Base-by-base conservation (phyloP, 106 monocot genomes). In the Allium cepa region DNA sequence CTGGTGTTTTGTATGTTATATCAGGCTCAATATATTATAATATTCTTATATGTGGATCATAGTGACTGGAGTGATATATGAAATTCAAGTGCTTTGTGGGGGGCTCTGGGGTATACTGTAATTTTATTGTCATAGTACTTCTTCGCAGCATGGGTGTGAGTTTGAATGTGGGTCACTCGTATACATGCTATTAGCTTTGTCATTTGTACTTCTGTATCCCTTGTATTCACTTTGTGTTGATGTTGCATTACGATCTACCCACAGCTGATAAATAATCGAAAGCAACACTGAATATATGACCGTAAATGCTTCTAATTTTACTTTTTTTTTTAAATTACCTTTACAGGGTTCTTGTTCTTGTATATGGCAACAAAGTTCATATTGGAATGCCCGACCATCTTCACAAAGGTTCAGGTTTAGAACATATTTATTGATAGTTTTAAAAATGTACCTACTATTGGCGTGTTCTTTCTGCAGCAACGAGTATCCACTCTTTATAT, bases 301-400 rank as follows among this genome's bases (percentile, higher is more conserved):
- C 9, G 10, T 65, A 17, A 53, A 10, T 62, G 51, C 49, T 49
- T 53, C 14, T 56, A 72, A 72, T 63, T 28, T n/a, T 66, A 26
- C 15, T 1, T 36, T 36, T 36, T 47, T 56, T 53, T 26, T 36
- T 17, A 49, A 59, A 45, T 3, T 17, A 8, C 53, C 53, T 18
- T 18, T 75, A 62, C 83, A 99, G 99, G 99, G 87, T 56, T 99
- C 99, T 15, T 87, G 99, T 59, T 99, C 99, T 51, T 84, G 92
- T 45, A 85, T 87, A 76, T 99, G 99, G 99, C 99, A 99, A 73
- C 82, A 90, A 60, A 78, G 84, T 77, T 83, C 99, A 64, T 99
- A 99, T 70, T 99, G 99, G 99, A 79, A 84, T 79, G 77, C 87
- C 60, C 90, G 90, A 3, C 90, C 92, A 36, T 88, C 85, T 27